Evolutionary conservation across 179 eudicot genomes (phyloP).

Genomic region (Amaranthus tricolor): DNA sequence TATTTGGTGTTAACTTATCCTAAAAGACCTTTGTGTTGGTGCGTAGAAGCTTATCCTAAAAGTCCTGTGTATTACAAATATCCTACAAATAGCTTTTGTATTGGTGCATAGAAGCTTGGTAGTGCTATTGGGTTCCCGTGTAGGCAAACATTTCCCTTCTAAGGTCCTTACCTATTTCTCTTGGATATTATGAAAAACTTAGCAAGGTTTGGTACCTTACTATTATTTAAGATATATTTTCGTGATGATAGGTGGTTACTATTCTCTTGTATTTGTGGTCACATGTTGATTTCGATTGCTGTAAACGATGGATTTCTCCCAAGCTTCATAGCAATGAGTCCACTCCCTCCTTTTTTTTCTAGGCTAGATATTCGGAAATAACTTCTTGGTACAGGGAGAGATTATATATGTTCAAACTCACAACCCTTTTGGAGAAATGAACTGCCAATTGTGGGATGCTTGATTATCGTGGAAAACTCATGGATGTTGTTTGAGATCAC

Average conservation of each 20-base stretch:
- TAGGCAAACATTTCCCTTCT: not conserved
- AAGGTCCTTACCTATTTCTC: too few relatives aligned
- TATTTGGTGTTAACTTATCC: not conserved
- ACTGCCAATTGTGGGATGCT: not conserved
- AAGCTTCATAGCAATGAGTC: not conserved
- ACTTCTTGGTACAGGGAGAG: not conserved
- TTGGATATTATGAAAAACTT: not conserved
- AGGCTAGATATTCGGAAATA: not conserved
- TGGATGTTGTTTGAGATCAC: not conserved
- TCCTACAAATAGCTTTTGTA: not conserved
- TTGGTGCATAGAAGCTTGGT: not conserved
- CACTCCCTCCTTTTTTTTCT: too few relatives aligned
- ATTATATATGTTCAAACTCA: not conserved
- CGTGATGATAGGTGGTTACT: not conserved
- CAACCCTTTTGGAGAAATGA: not conserved
- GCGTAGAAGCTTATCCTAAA: not conserved
- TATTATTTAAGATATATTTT: not conserved
- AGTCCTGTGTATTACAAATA: too few relatives aligned
- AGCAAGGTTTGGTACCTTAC: not conserved
- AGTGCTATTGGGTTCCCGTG: not conserved
- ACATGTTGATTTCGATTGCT: too few relatives aligned
- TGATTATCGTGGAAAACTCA: not conserved
- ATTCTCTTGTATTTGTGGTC: not conserved
- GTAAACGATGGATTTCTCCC: not conserved
- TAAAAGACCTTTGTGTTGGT: not conserved